Conservation (phyloP, 225 moss, liverwort and hornwort genomes). For the Neckera pumila region DNA sequence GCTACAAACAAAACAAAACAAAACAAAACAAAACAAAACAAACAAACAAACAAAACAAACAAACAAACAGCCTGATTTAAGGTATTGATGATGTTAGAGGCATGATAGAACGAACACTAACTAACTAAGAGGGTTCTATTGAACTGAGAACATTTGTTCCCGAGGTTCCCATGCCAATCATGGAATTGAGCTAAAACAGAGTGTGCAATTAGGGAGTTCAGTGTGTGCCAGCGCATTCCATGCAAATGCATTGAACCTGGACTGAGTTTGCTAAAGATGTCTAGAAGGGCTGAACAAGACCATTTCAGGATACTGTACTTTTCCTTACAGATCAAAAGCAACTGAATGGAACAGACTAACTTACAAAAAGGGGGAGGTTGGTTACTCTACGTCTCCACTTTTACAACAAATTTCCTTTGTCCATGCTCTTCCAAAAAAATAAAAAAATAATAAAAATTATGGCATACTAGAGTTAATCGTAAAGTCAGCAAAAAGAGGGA, state of each 20-base stretch:
- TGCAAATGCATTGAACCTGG: constrained; percentile 1
- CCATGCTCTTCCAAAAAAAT: background rate
- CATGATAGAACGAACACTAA: background rate
- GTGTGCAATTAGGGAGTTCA: background rate
- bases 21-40: no score
- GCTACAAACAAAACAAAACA: no score
- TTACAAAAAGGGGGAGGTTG: background rate
- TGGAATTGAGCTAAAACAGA: no score
- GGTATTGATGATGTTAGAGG: background rate
- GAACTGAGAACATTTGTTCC: background rate
- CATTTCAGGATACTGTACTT: background rate
- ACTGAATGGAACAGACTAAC: background rate
- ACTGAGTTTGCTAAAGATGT: background rate
- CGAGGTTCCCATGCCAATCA: no score
- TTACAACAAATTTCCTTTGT: background rate
- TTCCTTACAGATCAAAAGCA: background rate
- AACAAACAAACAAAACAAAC: no score
- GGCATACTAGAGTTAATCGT: no score
- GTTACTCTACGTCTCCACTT: background rate
- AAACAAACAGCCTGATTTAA: no score
- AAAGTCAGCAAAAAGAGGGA: no score
- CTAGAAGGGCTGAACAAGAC: background rate
- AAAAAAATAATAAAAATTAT: background rate
- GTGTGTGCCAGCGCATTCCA: no score
- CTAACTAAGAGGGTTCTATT: no score